Base-by-base conservation (phyloP, 163 green algal genomes). In the Scenedesmus sp. region DNA sequence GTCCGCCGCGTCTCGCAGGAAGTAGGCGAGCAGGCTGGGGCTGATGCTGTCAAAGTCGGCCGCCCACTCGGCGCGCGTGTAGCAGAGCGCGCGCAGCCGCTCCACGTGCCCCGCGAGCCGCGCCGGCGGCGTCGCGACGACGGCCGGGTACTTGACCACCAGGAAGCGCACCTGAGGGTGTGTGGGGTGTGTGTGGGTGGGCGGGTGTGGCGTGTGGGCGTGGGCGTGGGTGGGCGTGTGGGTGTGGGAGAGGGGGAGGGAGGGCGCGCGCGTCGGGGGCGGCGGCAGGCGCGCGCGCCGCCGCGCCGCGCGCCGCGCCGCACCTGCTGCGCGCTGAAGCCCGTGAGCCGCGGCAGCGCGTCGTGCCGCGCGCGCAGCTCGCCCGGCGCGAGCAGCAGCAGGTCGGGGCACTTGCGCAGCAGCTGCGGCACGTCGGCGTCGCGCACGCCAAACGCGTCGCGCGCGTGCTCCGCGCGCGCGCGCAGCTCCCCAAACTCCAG, bases 321-420 rank as follows among this genome's bases (percentile, higher is more conserved):
- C 45, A 71, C 58, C 71, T 60, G 62, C 24, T 39, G 10, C 20
- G 63, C 34, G 9, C 34, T 67, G 54, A 89, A 85, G 5, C 33
- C 54, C 20, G 64, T 74, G 1, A 81, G 9, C 29, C 50, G 63
- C 17, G 81, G 70, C n/a, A 91, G 74, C 56, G 73, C 66, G 20
- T 84, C 62, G 71, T 88, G 86, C 0, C 78, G 64, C 31, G 48
- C 34, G 20, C 51, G 39, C 50, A 85, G 22, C 20, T 63, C 44
- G 11, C 48, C 44, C 1, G 63, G 24, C 10, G 88, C 63, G 60
- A 87, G 36, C 22, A 79, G 31, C 45, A 89, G 71, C 33, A 88
- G 60, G 39, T 63, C 54, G 5, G 84, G 84, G 63, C 87, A 89
- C 73, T 91, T 91, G 18, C 79, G 78, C 67, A 91, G 76, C 63